These are phyloP conservation scores for Trichomonascaceae sp. DNA, from an alignment of 1,139 yeast genomes.

Conservation along the genomic window DNA sequence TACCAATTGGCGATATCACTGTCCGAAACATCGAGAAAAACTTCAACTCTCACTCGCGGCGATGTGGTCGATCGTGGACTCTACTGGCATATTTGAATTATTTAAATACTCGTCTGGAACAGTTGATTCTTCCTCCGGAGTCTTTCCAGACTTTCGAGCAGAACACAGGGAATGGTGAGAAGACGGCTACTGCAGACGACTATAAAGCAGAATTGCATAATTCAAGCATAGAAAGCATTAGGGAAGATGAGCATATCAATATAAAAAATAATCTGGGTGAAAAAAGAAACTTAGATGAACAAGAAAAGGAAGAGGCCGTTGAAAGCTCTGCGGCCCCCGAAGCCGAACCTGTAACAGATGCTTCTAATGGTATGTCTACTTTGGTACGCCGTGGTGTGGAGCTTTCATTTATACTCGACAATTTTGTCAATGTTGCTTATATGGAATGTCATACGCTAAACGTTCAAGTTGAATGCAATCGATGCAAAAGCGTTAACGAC, in stretches of 20 bases:
- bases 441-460: conserved; percentile 33
- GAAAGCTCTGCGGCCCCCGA: conserved; percentile 2
- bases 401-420: conserved; percentile 12
- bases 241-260: background rate
- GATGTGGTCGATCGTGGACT: conserved; percentile 24
- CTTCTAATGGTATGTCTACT: conserved; percentile 1
- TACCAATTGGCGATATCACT: conserved; percentile 21
- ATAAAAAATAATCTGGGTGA: background rate
- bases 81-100: conserved; percentile 29
- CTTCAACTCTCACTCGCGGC: conserved; percentile 26
- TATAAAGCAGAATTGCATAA: background rate
- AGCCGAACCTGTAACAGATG: conserved; percentile 6
- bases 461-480: conserved; percentile 33
- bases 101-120: conserved; percentile 23
- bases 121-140: conserved; percentile 16
- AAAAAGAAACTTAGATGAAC: background rate
- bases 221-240: background rate
- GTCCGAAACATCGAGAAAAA: conserved; percentile 26
- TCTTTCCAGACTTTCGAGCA: background rate
- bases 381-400: conserved; percentile 6
- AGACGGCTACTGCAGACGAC: conserved; percentile 1
- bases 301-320: conserved; percentile 4
- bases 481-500: conserved; percentile 35
- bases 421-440: conserved; percentile 30
- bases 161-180: background rate